These are phyloP conservation scores for Dioscorea dumetorum DNA, from an alignment of 106 monocot genomes.

Conservation along the genomic window DNA sequence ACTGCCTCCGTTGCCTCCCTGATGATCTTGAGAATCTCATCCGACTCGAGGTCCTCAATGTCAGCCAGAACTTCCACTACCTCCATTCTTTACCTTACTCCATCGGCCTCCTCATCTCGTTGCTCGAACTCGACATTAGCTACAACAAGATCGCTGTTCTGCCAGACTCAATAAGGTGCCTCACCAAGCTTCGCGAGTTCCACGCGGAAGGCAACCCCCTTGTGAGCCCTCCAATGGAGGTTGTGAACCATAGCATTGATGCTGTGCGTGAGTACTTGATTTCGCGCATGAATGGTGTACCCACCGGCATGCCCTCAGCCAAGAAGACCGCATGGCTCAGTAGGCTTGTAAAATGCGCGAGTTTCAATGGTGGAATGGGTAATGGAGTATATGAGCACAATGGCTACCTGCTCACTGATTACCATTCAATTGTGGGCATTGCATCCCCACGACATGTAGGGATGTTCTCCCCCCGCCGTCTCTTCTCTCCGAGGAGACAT, in stretches of 20 bases:
- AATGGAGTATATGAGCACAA: neutral
- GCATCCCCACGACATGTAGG: constrained; percentile 27
- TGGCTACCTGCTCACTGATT: constrained; percentile 9
- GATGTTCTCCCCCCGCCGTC: constrained; percentile 31
- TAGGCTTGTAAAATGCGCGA: constrained; percentile 22
- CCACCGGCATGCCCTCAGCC: neutral
- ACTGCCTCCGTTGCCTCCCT: constrained; percentile 59
- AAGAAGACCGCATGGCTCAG: constrained; percentile 5
- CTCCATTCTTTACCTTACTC: constrained; percentile 26
- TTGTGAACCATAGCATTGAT: constrained; percentile 34
- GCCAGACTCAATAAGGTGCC: constrained; percentile 49
- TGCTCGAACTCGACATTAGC: constrained; percentile 49
- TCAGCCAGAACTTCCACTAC: constrained; percentile 47
- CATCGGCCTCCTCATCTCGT: constrained; percentile 53
- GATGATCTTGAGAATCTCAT: constrained; percentile 49
- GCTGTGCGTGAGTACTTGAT: constrained; percentile 45
- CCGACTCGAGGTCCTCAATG: constrained; percentile 29
- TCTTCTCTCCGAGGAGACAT: constrained; percentile 29
- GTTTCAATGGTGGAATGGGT: neutral
- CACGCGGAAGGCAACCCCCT: constrained; percentile 42
- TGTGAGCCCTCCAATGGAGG: constrained; percentile 35
- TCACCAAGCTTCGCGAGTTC: constrained; percentile 38
- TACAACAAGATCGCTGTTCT: constrained; percentile 35
- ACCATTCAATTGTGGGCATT: constrained; percentile 23
- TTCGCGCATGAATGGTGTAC: constrained; percentile 25